Conservation (phyloP, 2,329 filamentous ascomycete genomes). For the Cladophialophora immunda region DNA sequence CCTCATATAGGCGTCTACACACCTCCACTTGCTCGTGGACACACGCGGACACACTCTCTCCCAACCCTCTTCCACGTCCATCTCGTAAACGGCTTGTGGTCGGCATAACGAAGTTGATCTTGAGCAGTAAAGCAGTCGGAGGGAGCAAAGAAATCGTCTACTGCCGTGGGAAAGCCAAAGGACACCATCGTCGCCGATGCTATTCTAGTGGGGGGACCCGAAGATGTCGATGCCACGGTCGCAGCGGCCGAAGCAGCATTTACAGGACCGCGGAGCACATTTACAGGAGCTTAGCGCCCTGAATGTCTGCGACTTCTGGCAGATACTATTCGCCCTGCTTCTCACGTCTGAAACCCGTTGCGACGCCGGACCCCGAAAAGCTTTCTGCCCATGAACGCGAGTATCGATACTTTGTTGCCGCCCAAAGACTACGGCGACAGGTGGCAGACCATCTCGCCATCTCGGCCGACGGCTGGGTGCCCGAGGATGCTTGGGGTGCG, state of each 20-base stretch:
- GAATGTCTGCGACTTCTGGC: conserved; percentile 40
- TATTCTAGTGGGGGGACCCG: conserved; percentile 42
- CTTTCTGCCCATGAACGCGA: too few relatives aligned
- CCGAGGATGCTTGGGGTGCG: too few relatives aligned
- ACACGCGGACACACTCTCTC: background rate
- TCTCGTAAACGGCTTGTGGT: conserved; percentile 39
- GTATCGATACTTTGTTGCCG: too few relatives aligned
- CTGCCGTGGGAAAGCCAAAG: too few relatives aligned
- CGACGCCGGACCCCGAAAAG: too few relatives aligned
- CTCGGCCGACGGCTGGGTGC: too few relatives aligned
- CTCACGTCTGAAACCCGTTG: too few relatives aligned
- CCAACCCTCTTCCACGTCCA: background rate
- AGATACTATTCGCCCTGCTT: too few relatives aligned
- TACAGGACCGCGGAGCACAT: conserved; percentile 43
- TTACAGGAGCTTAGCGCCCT: conserved; percentile 39
- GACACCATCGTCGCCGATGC: conserved; percentile 36
- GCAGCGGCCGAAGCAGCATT: conserved; percentile 47
- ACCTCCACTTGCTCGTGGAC: background rate
- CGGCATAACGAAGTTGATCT: conserved; percentile 45
- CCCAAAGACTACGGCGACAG: too few relatives aligned
- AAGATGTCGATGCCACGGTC: conserved; percentile 46
- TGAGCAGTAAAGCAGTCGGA: too few relatives aligned
- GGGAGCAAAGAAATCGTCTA: too few relatives aligned
- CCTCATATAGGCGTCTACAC: background rate
- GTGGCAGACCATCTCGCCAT: too few relatives aligned